Conservation (phyloP, 768 basidiomycete species). For the Tulasnella sp. region DNA sequence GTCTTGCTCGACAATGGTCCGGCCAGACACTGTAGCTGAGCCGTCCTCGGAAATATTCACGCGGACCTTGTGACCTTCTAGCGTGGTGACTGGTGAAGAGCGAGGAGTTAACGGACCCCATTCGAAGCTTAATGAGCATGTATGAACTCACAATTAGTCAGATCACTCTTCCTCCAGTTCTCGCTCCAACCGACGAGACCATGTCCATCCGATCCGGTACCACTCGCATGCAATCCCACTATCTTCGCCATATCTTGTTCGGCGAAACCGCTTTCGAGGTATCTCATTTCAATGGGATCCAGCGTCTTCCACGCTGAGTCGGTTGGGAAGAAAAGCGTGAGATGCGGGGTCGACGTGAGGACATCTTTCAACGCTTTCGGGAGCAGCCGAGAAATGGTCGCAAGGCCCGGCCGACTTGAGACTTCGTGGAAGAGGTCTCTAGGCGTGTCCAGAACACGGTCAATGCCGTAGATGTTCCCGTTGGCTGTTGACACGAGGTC, state of each 20-base stretch:
- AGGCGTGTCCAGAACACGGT: conserved; percentile 69
- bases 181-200: conserved; percentile 39
- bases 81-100: conserved; percentile 54
- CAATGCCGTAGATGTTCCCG: conserved; percentile 72
- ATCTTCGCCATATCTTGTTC: conserved; percentile 73
- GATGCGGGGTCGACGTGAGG: conserved; percentile 62
- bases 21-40: conserved; percentile 41
- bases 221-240: conserved; percentile 71
- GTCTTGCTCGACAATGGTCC: conserved; percentile 61
- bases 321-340: conserved; percentile 87
- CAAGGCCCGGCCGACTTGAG: conserved; percentile 52
- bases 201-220: conserved; percentile 28
- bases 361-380: conserved; percentile 53
- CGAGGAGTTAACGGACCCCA: neutral
- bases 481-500: conserved; percentile 58
- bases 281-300: conserved; percentile 71
- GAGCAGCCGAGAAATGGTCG: conserved; percentile 71
- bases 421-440: conserved; percentile 45
- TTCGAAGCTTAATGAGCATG: neutral
- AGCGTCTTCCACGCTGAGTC: conserved; percentile 79
- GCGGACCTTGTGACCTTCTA: conserved; percentile 38
- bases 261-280: conserved; percentile 85
- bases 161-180: conserved; percentile 29
- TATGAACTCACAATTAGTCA: conserved; percentile 18
- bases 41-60: conserved; percentile 55